Base-by-base conservation (phyloP, 176 grass and related monocot genomes). In the Miscanthus lutarioriparius region DNA sequence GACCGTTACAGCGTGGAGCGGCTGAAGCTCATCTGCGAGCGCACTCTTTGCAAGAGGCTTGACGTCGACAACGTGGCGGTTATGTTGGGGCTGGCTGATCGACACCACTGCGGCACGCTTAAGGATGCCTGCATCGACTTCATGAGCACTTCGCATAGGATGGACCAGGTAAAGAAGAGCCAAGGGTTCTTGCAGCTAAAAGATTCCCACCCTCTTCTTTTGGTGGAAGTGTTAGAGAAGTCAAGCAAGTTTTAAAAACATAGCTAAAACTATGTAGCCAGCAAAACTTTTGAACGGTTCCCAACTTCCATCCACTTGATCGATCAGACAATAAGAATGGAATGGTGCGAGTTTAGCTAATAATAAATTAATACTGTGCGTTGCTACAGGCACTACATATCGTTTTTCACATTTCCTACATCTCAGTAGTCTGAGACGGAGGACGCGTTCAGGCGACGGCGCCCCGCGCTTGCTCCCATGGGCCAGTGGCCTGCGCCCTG, bases 11-110 rank as follows among this genome's bases (percentile, higher is more conserved):
- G 8, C 8, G 20, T 70, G 35, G 68, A 16, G n/a, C 25, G 70
- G 70, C 39, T 72, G 70, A 72, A 72, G 70, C 70, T 72, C n/a
- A 26, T 72, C 11, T 72, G 70, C n/a, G 38, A 72, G 70, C 2
- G 19, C 20, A 5, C 40, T 8, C 33, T 70, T 6, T 22, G 17
- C 67, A 70, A 38, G 36, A 70, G 36, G 15, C 17, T 70, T 6
- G 1, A 39, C 1, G 67, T 70, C 1, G 9, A 39, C 8, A 39
- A 39, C n/a, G 37, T n/a, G 11, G 70, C 38, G 1, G 40, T 8
- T 0, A 72, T 5, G 12, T 7, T 72, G 23, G 4, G 6, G 39
- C 23, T 26, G 2, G 70, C 70, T 15, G 20, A 72, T 25, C 70
- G 26, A 22, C 22, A 47, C n/a, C 37, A 27, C 12, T 72, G 70